A percentile compares a stretch with the other conserved stretches of the same genome.
phyloP scores from a whole-genome alignment of 129 eudicot genomes.

The Chrysanthemum makinoi region DNA sequence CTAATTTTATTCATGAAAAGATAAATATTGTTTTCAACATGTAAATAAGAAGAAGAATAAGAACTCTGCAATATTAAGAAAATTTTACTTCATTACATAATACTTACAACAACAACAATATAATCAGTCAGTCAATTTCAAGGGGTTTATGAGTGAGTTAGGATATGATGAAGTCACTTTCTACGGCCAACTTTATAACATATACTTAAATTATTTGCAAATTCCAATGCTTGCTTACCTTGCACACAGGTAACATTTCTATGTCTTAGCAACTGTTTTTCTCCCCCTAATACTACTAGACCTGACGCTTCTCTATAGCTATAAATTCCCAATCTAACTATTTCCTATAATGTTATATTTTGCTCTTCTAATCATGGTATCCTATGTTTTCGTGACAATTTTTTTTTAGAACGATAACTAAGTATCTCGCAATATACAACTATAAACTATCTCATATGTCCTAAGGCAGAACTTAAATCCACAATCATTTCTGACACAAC shows the following conservation, averaged over 20 bases:
- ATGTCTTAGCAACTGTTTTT: slow-evolving; percentile 38
- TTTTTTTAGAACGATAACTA: neutral
- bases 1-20: neutral
- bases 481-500: no score
- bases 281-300: slow-evolving; percentile 37
- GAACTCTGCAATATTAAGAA: neutral
- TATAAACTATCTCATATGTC: no score
- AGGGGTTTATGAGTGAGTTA: no score
- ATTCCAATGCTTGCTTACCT: slow-evolving; percentile 35
- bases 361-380: neutral
- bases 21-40: slow-evolving; percentile 15
- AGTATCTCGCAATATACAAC: neutral
- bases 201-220: slow-evolving; percentile 14
- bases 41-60: neutral
- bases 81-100: neutral
- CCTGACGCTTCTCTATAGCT: slow-evolving; percentile 40
- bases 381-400: neutral
- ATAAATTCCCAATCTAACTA: slow-evolving; percentile 22
- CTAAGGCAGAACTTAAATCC: no score
- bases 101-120: no score
- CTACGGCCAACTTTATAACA: neutral
- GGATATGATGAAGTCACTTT: no score
- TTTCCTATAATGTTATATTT: neutral
- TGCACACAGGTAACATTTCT: slow-evolving; percentile 29
- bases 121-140: no score